Conservation (phyloP, 805 yeast genomes). For the Torulaspora franciscae region DNA sequence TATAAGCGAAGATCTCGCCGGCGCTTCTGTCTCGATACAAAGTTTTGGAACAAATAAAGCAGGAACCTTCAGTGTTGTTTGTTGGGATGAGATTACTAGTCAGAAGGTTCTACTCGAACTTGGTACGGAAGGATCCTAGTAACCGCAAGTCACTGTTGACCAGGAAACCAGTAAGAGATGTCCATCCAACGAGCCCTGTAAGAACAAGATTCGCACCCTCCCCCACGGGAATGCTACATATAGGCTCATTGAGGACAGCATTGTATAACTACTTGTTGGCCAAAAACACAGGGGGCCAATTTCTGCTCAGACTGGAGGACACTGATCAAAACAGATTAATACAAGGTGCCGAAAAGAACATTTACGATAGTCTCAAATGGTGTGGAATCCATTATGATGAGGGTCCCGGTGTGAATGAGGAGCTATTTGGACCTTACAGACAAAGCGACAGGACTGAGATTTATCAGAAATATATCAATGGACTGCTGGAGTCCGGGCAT, state of each 20-base stretch:
- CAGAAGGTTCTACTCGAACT: neutral
- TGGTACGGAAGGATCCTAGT: neutral
- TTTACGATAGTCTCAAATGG: constrained; percentile 74
- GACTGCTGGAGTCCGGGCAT: constrained; percentile 54
- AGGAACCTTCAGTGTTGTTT: neutral
- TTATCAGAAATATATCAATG: constrained; percentile 55
- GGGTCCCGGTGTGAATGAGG: constrained; percentile 52
- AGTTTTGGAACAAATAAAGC: neutral
- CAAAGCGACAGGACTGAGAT: constrained; percentile 76
- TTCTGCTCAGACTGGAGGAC: constrained; percentile 81
- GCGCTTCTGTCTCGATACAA: neutral
- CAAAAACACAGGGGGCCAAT: constrained; percentile 70
- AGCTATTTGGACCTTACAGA: constrained; percentile 61
- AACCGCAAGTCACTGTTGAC: constrained; percentile 11
- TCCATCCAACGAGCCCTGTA: constrained; percentile 51
- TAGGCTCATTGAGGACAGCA: constrained; percentile 93
- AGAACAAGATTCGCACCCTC: constrained; percentile 96
- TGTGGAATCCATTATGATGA: constrained; percentile 74
- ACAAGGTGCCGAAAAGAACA: constrained; percentile 74
- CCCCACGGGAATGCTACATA: constrained; percentile 92
- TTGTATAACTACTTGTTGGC: constrained; percentile 84
- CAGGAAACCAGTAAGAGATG: constrained; percentile 20
- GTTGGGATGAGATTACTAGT: neutral
- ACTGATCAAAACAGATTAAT: constrained; percentile 82
- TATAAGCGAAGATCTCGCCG: neutral